These are phyloP conservation scores for Ciborinia camelliae DNA, from an alignment of 2,329 filamentous ascomycete genomes.

Conservation along the genomic window DNA sequence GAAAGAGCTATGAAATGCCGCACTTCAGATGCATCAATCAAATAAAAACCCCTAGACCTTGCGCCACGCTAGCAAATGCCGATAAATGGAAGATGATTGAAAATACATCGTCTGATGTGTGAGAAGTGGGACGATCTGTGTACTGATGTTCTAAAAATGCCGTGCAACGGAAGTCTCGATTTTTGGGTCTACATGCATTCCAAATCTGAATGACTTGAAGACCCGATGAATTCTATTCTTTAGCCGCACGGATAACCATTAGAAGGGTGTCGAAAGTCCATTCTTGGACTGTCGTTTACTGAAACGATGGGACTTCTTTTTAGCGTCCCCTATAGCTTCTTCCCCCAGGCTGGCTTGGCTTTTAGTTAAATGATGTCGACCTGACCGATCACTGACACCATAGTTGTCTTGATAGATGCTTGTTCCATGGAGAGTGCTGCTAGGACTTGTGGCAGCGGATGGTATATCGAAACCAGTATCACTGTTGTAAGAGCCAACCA, in stretches of 20 bases:
- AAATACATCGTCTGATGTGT: conserved; percentile 22
- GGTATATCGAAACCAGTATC: conserved; percentile 68
- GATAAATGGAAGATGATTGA: conserved; percentile 11
- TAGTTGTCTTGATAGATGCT: conserved; percentile 52
- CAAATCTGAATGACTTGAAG: neutral
- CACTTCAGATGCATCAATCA: conserved; percentile 13
- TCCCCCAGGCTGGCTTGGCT: conserved; percentile 53
- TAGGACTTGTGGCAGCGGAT: conserved; percentile 70
- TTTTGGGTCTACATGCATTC: neutral
- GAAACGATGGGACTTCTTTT: conserved; percentile 63
- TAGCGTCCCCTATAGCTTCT: conserved; percentile 37
- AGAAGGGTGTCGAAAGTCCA: conserved; percentile 72
- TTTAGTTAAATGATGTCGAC: conserved; percentile 57
- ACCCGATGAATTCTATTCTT: neutral
- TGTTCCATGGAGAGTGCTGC: conserved; percentile 63
- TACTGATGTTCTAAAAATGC: neutral
- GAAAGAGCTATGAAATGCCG: conserved; percentile 6
- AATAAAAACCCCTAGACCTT: conserved; percentile 11
- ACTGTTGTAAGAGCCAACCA: conserved; percentile 60
- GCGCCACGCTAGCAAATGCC: conserved; percentile 20
- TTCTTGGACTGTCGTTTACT: conserved; percentile 93
- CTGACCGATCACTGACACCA: conserved; percentile 50
- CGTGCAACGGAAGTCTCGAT: neutral
- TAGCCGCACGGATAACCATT: neutral
- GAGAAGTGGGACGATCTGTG: conserved; percentile 1